Base-by-base conservation (phyloP, 306 rosid genomes). In the Chamaecrista fasciculata region DNA sequence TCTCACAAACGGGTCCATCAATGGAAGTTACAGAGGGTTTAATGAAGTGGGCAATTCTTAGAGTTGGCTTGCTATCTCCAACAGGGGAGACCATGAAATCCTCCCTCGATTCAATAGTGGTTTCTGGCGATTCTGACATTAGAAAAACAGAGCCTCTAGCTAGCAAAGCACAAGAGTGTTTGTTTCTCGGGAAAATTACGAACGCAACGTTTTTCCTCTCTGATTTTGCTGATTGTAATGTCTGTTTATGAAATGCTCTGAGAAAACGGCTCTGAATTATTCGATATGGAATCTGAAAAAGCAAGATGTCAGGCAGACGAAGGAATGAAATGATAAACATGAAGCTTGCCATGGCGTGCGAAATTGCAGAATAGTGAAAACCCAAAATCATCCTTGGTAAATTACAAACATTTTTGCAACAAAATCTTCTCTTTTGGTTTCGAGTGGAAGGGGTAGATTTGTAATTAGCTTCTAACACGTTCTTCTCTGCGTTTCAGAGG, bases 81-180 rank as follows among this genome's bases (percentile, higher is more conserved):
- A 56, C 70, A 2, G 86, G 86, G 31, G 91, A 80, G 75, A 88
- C 72, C 87, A 88, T 85, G 19, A 70, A 1, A 39, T 65, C 80
- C 26, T 83, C 61, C 25, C 78, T 83, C 42, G 31, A 64, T 19
- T 81, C 87, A 34, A 79, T 71, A 2, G 74, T 67, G 39, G 74
- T 26, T 42, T 71, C 67, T n/a, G 7, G 0, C 49, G 58, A 39
- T 78, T 71, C 80, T 14, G 49, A 24, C 73, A 72, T 72, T 3
- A 50, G 4, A 21, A 9, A 0, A 23, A 16, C 2, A 2, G 12
- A 33, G 3, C n/a, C n/a, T n/a, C n/a, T n/a, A n/a, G n/a, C n/a
- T n/a, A n/a, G n/a, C n/a, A n/a, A n/a, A n/a, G n/a, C n/a, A n/a
- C n/a, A n/a, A n/a, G n/a, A n/a, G 1, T 40, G 68, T 11, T 40